Percentiles rank a stretch among this genome's conserved stretches.
These are phyloP conservation scores for Gossypium laxum DNA, from an alignment of 441 rosid species.

Conservation along the genomic window DNA sequence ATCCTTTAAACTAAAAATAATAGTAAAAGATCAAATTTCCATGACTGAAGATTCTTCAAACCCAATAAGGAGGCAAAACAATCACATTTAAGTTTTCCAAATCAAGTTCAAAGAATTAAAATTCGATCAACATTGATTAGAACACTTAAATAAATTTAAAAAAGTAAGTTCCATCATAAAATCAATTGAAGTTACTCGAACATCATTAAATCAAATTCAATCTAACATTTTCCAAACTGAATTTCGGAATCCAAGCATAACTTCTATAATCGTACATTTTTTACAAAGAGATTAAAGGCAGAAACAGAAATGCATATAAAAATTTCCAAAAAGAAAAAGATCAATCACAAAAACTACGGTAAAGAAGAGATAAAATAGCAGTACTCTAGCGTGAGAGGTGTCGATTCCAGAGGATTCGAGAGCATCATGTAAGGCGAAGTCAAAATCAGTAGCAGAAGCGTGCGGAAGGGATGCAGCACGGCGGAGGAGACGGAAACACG, in stretches of 20 bases:
- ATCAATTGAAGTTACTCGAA: not conserved
- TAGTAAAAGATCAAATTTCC: not conserved
- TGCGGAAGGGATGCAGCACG: slow-evolving; percentile 17
- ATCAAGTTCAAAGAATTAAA: not conserved
- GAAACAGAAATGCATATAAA: not conserved
- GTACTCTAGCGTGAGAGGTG: slow-evolving; percentile 43
- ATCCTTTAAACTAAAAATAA: not conserved
- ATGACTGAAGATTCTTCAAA: not conserved
- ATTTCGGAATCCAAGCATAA: not conserved
- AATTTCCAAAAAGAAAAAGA: not conserved
- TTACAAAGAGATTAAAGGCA: no score
- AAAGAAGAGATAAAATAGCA: not conserved
- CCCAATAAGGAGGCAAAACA: not conserved
- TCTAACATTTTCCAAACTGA: not conserved
- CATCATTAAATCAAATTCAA: no score
- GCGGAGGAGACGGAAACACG: slow-evolving; percentile 19
- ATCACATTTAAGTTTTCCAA: not conserved
- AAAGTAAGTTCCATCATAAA: not conserved
- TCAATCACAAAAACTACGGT: not conserved
- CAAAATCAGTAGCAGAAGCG: slow-evolving; percentile 18
- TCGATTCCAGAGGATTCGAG: slow-evolving; percentile 38
- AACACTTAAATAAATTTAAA: not conserved
- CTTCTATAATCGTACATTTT: no score
- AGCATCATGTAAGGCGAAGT: slow-evolving; percentile 35
- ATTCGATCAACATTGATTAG: not conserved